Evolutionary conservation across 1,139 yeast genomes (phyloP).

Genomic region (Candida tunisiensis): DNA sequence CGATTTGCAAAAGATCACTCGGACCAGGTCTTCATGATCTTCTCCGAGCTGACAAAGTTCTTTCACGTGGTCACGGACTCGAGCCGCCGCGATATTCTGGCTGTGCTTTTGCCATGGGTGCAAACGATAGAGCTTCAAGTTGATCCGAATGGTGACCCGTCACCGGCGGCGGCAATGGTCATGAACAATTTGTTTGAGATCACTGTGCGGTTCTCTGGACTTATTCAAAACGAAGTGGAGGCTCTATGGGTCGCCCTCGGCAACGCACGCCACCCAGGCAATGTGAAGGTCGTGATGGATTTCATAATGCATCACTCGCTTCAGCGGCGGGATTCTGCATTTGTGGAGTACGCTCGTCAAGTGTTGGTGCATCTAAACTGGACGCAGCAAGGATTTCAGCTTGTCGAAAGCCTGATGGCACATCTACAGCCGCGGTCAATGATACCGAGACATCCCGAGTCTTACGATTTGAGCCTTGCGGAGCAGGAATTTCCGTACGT

Average conservation of each 20-base stretch:
- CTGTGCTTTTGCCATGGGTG: conserved; percentile 81
- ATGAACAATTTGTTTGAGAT: conserved; percentile 70
- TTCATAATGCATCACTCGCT: conserved; percentile 56
- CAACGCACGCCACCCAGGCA: conserved; percentile 40
- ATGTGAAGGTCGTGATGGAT: conserved; percentile 56
- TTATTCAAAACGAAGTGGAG: conserved; percentile 73
- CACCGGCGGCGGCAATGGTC: conserved; percentile 39
- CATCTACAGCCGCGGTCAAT: conserved; percentile 71
- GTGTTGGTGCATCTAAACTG: conserved; percentile 59
- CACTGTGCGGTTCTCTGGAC: conserved; percentile 58
- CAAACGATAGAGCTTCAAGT: conserved; percentile 52
- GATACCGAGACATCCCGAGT: conserved; percentile 49
- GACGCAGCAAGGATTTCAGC: conserved; percentile 35
- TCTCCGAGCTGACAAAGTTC: conserved; percentile 57
- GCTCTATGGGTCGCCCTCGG: conserved; percentile 92
- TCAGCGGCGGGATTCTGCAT: conserved; percentile 50
- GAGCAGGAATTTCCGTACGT: conserved; percentile 43
- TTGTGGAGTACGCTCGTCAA: conserved; percentile 69
- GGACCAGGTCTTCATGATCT: conserved; percentile 39
- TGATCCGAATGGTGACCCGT: conserved; percentile 29
- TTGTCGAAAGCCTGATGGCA: conserved; percentile 48
- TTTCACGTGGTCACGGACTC: conserved; percentile 45
- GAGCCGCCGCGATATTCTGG: conserved; percentile 59
- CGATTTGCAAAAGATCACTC: conserved; percentile 43
- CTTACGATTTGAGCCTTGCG: conserved; percentile 15